These are phyloP conservation scores for Hsuehochloa calcarea DNA, from an alignment of 176 grass and related monocot genomes.

Conservation along the genomic window DNA sequence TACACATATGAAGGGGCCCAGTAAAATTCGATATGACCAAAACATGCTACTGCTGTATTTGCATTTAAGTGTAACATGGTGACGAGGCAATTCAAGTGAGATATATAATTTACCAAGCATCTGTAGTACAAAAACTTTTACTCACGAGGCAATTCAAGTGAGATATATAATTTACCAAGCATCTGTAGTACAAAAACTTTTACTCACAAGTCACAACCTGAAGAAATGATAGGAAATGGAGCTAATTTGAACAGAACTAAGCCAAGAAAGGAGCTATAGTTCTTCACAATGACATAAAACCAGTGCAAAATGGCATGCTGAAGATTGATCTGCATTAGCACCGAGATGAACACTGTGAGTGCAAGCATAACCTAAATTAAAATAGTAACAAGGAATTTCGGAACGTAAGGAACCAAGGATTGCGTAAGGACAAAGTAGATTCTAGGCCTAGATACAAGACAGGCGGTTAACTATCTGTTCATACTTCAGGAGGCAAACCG, in stretches of 20 bases:
- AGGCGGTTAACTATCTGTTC: background rate
- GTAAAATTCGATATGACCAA: slow-evolving; percentile 10
- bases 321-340: slow-evolving; percentile 21
- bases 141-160: slow-evolving; percentile 1
- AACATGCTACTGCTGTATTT: background rate
- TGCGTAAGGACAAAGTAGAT: background rate
- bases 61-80: background rate
- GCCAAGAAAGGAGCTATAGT: background rate
- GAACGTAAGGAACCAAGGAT: background rate
- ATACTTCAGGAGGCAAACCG: background rate
- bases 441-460: background rate
- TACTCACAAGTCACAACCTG: background rate
- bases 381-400: background rate
- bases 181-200: background rate
- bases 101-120: slow-evolving; percentile 16
- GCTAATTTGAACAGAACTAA: slow-evolving; percentile 13
- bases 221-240: slow-evolving; percentile 11
- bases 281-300: background rate
- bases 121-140: background rate
- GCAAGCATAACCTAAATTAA: background rate
- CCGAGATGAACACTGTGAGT: background rate
- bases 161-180: slow-evolving; percentile 14
- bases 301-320: background rate
- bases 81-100: background rate
- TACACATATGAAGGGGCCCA: background rate